phyloP scores from a whole-genome alignment of 768 basidiomycete genomes.

The Cystofilobasidium ferigula region DNA sequence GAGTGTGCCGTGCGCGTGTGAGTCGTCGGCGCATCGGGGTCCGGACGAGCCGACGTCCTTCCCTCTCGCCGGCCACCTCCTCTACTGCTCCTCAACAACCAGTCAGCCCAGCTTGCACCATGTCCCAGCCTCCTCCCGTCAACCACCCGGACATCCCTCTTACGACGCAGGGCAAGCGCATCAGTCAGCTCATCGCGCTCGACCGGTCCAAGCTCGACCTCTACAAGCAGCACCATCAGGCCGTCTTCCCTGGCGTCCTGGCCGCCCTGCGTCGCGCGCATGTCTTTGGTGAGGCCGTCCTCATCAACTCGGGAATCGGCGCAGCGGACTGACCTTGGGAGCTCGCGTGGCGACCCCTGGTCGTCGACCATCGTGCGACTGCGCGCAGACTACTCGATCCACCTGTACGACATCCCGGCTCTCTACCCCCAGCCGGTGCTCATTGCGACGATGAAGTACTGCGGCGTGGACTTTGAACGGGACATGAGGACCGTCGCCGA shows the following conservation, averaged over 20 bases:
- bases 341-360: not conserved
- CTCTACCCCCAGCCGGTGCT: slow-evolving; percentile 41
- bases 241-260: slow-evolving; percentile 61
- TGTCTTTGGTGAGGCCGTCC: slow-evolving; percentile 41
- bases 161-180: slow-evolving; percentile 41
- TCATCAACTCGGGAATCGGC: too few relatives aligned
- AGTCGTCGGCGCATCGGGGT: too few relatives aligned
- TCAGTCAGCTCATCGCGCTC: slow-evolving; percentile 66
- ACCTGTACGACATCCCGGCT: slow-evolving; percentile 47
- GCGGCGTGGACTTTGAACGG: slow-evolving; percentile 51
- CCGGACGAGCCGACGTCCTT: too few relatives aligned
- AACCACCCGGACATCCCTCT: slow-evolving; percentile 30
- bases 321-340: too few relatives aligned
- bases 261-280: slow-evolving; percentile 52
- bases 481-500: slow-evolving; percentile 58
- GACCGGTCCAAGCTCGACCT: slow-evolving; percentile 37
- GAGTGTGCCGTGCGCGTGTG: too few relatives aligned
- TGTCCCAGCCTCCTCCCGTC: slow-evolving; percentile 14
- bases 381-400: slow-evolving; percentile 59
- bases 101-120: not conserved
- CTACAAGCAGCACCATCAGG: slow-evolving; percentile 47
- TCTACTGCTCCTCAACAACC: too few relatives aligned
- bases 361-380: too few relatives aligned
- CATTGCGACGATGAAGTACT: slow-evolving; percentile 71
- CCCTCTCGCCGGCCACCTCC: too few relatives aligned